These are phyloP conservation scores for Trichoderma sp. DNA, from an alignment of 2,329 filamentous ascomycete species.

Conservation along the genomic window DNA sequence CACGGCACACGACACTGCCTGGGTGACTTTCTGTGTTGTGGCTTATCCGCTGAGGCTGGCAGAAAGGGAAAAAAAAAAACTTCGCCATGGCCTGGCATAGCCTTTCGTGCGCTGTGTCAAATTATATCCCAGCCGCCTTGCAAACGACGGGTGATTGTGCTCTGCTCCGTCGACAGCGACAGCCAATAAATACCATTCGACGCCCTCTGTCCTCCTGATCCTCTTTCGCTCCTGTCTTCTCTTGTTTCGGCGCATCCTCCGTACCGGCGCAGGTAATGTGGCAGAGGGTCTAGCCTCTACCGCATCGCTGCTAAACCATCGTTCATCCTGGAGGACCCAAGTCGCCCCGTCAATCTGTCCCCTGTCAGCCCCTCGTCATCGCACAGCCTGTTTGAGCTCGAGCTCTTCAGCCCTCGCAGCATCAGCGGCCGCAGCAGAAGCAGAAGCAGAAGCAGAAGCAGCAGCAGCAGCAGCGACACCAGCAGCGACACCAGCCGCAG, in stretches of 20 bases:
- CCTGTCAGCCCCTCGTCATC: conserved; percentile 16
- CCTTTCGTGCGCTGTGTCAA: neutral
- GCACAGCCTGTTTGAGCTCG: conserved; percentile 23
- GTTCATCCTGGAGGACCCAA: conserved; percentile 58
- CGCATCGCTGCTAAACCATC: conserved; percentile 41
- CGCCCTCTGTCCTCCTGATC: neutral
- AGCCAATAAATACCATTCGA: neutral
- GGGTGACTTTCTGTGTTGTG: conserved; percentile 1
- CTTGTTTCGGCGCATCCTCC: conserved; percentile 30
- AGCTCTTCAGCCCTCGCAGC: conserved; percentile 9
- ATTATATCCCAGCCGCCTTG: neutral
- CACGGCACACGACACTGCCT: conserved; percentile 18
- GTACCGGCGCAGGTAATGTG: conserved; percentile 42
- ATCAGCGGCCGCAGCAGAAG: neutral
- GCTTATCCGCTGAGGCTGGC: neutral
- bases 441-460: neutral
- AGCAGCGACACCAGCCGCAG: neutral
- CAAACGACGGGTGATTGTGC: neutral
- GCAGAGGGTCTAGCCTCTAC: conserved; percentile 53
- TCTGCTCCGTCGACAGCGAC: neutral
- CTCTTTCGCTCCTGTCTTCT: neutral
- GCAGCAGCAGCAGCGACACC: neutral
- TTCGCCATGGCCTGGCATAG: neutral
- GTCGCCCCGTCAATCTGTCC: conserved; percentile 29
- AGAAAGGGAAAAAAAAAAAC: conserved; percentile 1